Evolutionary conservation across 75 land plant genomes (phyloP).

Genomic region (Gnetum montanum): DNA sequence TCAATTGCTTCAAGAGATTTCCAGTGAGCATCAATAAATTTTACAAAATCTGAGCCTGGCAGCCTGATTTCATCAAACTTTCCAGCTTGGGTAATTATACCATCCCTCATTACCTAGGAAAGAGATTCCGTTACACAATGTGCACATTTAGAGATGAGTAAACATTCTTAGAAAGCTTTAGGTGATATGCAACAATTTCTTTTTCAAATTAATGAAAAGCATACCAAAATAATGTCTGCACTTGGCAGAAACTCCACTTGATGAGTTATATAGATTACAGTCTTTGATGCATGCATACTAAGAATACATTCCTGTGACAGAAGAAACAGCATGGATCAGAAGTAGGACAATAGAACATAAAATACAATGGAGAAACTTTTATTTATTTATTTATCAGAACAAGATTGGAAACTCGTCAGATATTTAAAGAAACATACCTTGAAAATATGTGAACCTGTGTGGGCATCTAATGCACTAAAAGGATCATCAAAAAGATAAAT

Average conservation of each 20-base stretch:
- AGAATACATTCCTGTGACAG: conserved; percentile 61
- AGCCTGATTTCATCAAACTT: conserved; percentile 44
- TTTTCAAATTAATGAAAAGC: conserved; percentile 1
- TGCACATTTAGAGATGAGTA: too few relatives aligned
- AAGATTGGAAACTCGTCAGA: too few relatives aligned
- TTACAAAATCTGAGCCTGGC: conserved; percentile 57
- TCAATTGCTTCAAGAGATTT: conserved; percentile 50
- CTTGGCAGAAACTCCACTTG: conserved; percentile 71
- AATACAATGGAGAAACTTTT: too few relatives aligned
- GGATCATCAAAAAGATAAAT: conserved; percentile 87
- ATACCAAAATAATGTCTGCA: conserved; percentile 72
- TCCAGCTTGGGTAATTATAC: conserved; percentile 60
- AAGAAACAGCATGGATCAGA: too few relatives aligned
- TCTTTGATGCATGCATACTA: conserved; percentile 39
- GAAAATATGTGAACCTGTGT: conserved; percentile 78
- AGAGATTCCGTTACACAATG: too few relatives aligned
- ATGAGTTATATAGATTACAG: conserved; percentile 78
- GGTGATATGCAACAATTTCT: background rate
- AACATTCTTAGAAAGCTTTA: too few relatives aligned
- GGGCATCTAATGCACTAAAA: conserved; percentile 93
- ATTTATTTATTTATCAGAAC: background rate
- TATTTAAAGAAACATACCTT: conserved; percentile 37
- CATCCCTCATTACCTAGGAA: conserved; percentile 78
- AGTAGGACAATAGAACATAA: too few relatives aligned
- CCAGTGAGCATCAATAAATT: conserved; percentile 64